These are phyloP conservation scores for Colletotrichum sp. DNA, from an alignment of 2,329 filamentous ascomycete species.

Conservation along the genomic window DNA sequence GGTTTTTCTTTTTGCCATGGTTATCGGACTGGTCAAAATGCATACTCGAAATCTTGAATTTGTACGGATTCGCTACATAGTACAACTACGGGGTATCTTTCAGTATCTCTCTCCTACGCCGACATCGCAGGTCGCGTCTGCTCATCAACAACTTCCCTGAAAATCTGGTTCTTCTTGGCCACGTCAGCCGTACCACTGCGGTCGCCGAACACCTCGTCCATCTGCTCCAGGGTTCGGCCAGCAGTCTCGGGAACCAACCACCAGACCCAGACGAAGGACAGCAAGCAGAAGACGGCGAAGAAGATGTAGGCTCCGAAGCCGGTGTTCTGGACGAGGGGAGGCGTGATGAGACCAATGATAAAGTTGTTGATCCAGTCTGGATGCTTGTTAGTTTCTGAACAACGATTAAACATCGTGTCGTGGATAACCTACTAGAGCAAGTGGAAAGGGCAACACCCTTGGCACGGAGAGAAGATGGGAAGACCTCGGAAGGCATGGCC, in stretches of 20 bases:
- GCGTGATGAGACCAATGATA: conserved; percentile 54
- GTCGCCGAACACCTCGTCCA: conserved; percentile 39
- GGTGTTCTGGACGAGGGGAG: conserved; percentile 43
- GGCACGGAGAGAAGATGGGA: conserved; percentile 36
- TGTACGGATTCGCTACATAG: too few relatives aligned
- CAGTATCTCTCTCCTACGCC: background rate
- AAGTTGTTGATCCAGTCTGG: conserved; percentile 38
- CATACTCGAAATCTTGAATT: too few relatives aligned
- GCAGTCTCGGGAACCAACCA: conserved; percentile 37
- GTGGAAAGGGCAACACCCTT: conserved; percentile 32
- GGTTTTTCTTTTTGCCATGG: too few relatives aligned
- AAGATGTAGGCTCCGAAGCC: conserved; percentile 49
- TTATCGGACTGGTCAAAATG: too few relatives aligned
- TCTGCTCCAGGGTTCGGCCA: conserved; percentile 35
- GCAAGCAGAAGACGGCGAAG: conserved; percentile 28
- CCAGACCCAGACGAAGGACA: conserved; percentile 26
- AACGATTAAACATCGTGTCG: accelerated
- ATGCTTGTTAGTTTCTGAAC: background rate
- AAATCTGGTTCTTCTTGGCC: conserved; percentile 10
- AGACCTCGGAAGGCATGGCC: conserved; percentile 43
- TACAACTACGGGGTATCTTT: too few relatives aligned
- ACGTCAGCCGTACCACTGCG: conserved; percentile 25
- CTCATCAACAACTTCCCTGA: conserved; percentile 15
- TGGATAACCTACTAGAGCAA: conserved; percentile 26
- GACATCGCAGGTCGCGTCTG: background rate